Conservation (phyloP, 2,329 filamentous ascomycete species). For the Byssoonygena ceratinophila region DNA sequence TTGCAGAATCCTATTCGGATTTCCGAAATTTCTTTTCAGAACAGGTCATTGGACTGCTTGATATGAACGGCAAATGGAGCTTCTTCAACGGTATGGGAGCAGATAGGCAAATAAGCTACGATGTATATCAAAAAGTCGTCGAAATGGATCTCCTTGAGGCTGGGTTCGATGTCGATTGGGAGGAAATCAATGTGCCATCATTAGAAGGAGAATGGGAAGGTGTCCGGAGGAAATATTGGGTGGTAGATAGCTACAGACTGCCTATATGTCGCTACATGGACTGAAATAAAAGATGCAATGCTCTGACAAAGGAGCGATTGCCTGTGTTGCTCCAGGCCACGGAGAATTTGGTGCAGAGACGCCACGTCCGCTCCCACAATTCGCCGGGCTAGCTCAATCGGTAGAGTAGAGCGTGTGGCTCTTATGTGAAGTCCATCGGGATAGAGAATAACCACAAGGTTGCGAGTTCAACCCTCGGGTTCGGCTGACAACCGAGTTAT, state of each 20-base stretch:
- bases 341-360: background rate
- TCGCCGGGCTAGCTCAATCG: constrained; percentile 43
- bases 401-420: constrained; percentile 43
- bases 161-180: constrained; percentile 81
- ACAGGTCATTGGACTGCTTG: constrained; percentile 66
- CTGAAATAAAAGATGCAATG: background rate
- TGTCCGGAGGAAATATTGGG: constrained; percentile 82
- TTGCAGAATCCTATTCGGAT: constrained; percentile 84
- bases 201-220: constrained; percentile 77
- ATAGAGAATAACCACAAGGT: constrained; percentile 24
- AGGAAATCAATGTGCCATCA: constrained; percentile 61
- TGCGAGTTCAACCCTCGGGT: constrained; percentile 37
- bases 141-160: constrained; percentile 86
- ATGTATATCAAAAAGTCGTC: constrained; percentile 85
- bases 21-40: constrained; percentile 82
- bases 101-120: constrained; percentile 85
- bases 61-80: constrained; percentile 45
- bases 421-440: constrained; percentile 26
- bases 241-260: constrained; percentile 50
- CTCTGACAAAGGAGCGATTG: background rate
- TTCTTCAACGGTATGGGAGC: constrained; percentile 74
- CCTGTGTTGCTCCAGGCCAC: background rate
- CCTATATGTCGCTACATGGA: constrained; percentile 34
- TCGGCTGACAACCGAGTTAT: constrained; percentile 22
- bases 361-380: background rate